These are phyloP conservation scores for Kregervanrija pseudodelftensis DNA, from an alignment of 805 yeast genomes.

Conservation along the genomic window DNA sequence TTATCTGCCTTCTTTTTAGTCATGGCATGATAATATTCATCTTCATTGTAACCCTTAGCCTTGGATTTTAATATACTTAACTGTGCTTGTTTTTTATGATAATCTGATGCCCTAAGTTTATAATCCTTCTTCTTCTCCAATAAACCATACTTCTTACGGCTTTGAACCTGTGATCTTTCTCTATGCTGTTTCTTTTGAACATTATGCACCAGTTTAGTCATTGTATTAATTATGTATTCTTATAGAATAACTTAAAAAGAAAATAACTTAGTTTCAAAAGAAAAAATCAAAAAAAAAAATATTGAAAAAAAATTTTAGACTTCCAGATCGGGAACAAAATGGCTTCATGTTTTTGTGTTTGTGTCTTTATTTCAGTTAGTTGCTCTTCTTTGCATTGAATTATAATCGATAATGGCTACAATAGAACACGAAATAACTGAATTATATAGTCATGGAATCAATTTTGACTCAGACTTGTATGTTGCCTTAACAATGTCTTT, in stretches of 20 bases:
- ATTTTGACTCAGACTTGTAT: constrained; percentile 2
- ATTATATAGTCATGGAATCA: not conserved
- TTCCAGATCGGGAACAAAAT: too few relatives aligned
- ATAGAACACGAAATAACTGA: not conserved
- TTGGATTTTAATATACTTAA: constrained; percentile 67
- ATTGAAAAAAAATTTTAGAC: constrained; percentile 1
- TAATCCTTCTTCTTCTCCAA: constrained; percentile 91
- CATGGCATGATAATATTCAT: constrained; percentile 97
- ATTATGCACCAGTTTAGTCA: constrained; percentile 81
- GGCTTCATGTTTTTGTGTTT: too few relatives aligned
- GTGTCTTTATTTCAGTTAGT: too few relatives aligned
- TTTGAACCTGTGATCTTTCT: constrained; percentile 83
- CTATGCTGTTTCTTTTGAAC: constrained; percentile 94
- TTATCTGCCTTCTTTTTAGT: constrained; percentile 57
- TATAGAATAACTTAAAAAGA: too few relatives aligned
- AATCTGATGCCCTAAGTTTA: constrained; percentile 48
- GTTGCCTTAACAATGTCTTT: not conserved
- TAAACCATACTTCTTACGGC: constrained; percentile 70
- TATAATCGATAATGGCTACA: too few relatives aligned
- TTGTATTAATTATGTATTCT: constrained; percentile 16
- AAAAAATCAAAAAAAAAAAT: not conserved
- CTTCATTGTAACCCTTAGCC: constrained; percentile 75
- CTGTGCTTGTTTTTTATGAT: constrained; percentile 52
- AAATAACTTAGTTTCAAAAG: too few relatives aligned
- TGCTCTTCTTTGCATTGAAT: too few relatives aligned